Base-by-base conservation (phyloP, 2,329 filamentous ascomycete species). In the Penicillium digitatum region DNA sequence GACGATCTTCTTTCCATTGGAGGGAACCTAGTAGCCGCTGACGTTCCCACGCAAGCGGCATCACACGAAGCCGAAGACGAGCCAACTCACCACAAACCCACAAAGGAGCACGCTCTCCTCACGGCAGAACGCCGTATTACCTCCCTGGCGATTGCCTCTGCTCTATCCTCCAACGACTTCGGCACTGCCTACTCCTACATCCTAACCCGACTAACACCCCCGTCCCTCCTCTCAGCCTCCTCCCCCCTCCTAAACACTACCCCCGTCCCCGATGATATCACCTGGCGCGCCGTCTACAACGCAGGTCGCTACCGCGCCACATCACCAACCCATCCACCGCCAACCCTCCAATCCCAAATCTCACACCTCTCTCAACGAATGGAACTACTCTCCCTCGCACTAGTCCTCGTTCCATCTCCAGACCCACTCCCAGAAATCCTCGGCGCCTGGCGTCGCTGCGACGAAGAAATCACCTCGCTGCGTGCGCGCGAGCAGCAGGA, bases 141-240 rank as follows among this genome's bases (percentile, higher is more conserved):
- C 43, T 75, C 74, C 34, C 71, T 77, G 49, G 76, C 77, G 39
- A 76, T 78, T 48, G 72, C 72, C 35, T 75, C 76, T 3, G 76
- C 76, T n/a, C 67, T 78, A 4, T 58, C 66, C 42, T 68, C 71
- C 27, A 65, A 76, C 58, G 76, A 78, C 57, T 78, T 79, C 52
- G 83, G 85, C 59, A 87, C 84, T 1, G 84, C 84, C 8, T 87
- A 87, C 68, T 86, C 83, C 6, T 86, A 86, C 66, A 82, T 87
- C 46, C 78, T 85, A 49, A 86, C 82, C 43, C 78, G 82, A 42
- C 75, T 87, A 10, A 69, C 74, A 12, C 71, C 69, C 20, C 63
- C 66, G 47, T 69, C 73, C 27, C 62, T 65, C 67, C 62, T 70
- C 48, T 60, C 69, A 42, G 69, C 58, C 20, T 60, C 70, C 29